These are phyloP conservation scores for Poa pratensis DNA, from an alignment of 176 grass and related monocot species.

Conservation along the genomic window DNA sequence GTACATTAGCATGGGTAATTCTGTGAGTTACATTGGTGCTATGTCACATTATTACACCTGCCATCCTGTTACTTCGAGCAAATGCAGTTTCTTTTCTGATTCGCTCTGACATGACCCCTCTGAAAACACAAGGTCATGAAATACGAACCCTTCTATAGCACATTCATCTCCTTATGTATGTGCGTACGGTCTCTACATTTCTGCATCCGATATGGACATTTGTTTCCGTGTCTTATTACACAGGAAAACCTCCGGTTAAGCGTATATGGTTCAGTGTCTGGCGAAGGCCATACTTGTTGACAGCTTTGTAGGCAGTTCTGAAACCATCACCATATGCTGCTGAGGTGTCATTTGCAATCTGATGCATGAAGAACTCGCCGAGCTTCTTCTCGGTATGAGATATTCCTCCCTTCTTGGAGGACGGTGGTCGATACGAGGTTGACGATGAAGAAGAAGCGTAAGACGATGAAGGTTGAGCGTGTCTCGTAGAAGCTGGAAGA, in stretches of 20 bases:
- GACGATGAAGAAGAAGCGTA: slow-evolving; percentile 70
- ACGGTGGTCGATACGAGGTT: slow-evolving; percentile 49
- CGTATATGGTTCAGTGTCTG: slow-evolving; percentile 79
- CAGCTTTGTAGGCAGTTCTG: slow-evolving; percentile 75
- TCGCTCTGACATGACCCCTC: slow-evolving; percentile 47
- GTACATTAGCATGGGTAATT: slow-evolving; percentile 32
- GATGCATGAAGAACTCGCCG: slow-evolving; percentile 94
- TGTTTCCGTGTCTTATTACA: slow-evolving; percentile 47
- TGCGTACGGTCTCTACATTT: slow-evolving; percentile 17
- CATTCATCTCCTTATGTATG: slow-evolving; percentile 27
- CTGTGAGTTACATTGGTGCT: slow-evolving; percentile 29
- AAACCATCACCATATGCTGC: slow-evolving; percentile 86
- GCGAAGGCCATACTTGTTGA: slow-evolving; percentile 79
- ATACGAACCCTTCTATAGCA: slow-evolving; percentile 3
- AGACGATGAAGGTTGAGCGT: slow-evolving; percentile 53
- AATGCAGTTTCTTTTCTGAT: slow-evolving; percentile 50
- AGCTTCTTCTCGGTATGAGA: slow-evolving; percentile 95
- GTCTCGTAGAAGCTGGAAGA: slow-evolving; percentile 58
- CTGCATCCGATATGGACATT: slow-evolving; percentile 22
- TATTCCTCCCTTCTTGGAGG: slow-evolving; percentile 85
- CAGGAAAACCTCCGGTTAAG: slow-evolving; percentile 59
- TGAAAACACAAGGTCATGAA: slow-evolving; percentile 53
- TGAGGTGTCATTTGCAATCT: slow-evolving; percentile 87
- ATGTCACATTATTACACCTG: slow-evolving; percentile 32
- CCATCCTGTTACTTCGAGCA: slow-evolving; percentile 43